Conservation (phyloP, 306 rosid species). For the Argentina anserina region DNA sequence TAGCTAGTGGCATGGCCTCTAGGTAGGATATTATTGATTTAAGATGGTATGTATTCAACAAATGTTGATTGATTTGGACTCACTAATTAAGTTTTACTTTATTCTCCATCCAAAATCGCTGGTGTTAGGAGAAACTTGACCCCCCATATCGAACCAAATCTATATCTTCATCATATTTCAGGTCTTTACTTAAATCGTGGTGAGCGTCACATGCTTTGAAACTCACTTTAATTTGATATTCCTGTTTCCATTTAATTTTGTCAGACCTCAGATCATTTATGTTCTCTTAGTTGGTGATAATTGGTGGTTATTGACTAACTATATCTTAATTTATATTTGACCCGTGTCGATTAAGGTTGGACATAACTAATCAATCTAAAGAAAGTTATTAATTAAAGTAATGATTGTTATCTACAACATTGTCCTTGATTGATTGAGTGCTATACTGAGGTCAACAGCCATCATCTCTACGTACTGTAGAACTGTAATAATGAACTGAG, state of each 20-base stretch:
- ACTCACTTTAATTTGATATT: conserved; percentile 6
- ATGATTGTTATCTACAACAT: not conserved
- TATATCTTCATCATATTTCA: conserved; percentile 41
- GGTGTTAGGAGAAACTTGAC: conserved; percentile 26
- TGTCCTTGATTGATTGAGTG: conserved; percentile 6
- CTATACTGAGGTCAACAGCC: conserved; percentile 9
- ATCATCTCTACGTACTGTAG: no score
- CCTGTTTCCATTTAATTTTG: conserved; percentile 33
- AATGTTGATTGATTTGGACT: not conserved
- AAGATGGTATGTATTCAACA: not conserved
- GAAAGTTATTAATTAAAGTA: not conserved
- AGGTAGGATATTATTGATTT: conserved; percentile 6
- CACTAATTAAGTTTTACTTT: not conserved
- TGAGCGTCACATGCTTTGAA: conserved; percentile 25
- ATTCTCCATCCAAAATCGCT: conserved; percentile 23
- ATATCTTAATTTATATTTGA: conserved; percentile 12
- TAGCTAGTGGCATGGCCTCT: conserved; percentile 1
- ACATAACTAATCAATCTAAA: not conserved
- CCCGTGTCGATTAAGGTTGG: conserved; percentile 9
- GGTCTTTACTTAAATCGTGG: conserved; percentile 23
- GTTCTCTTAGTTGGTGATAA: conserved; percentile 17
- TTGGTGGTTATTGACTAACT: conserved; percentile 25
- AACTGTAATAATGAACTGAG: not conserved
- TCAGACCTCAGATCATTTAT: conserved; percentile 35
- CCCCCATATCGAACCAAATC: conserved; percentile 71